Conservation (phyloP, 164 flowering plant genomes). For the Litsea cubeba region DNA sequence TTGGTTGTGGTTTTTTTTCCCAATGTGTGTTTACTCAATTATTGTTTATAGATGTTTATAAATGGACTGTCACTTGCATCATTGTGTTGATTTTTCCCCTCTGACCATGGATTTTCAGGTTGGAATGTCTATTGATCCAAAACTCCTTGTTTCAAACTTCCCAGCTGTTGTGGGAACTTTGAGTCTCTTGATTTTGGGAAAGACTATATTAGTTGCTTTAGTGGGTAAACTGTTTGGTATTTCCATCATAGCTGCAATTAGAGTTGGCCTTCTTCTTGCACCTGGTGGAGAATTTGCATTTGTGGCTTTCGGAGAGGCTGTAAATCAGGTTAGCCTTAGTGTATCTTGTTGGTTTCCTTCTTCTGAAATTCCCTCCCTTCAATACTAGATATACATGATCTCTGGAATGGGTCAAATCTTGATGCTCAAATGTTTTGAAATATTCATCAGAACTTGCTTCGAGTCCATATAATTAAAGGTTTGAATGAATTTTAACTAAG, state of each 20-base stretch:
- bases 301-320: constrained; percentile 99
- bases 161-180: constrained; percentile 71
- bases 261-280: constrained; percentile 98
- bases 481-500: not conserved
- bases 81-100: not conserved
- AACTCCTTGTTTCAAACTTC: constrained; percentile 85
- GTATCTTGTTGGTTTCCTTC: not conserved
- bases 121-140: constrained; percentile 99
- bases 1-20: no score
- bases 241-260: constrained; percentile 84
- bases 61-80: not conserved
- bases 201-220: constrained; percentile 70
- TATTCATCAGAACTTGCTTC: not conserved
- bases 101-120: constrained; percentile 49
- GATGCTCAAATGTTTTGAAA: constrained; percentile 1
- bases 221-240: constrained; percentile 84
- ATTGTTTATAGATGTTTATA: no score
- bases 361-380: not conserved
- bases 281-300: constrained; percentile 99
- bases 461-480: not conserved
- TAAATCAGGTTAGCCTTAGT: constrained; percentile 71
- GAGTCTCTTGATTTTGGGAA: constrained; percentile 83
- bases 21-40: no score
- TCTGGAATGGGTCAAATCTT: not conserved
- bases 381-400: not conserved